Base-by-base conservation (phyloP, 2,329 filamentous ascomycete species). In the Monilinia vaccinii-corymbosi region DNA sequence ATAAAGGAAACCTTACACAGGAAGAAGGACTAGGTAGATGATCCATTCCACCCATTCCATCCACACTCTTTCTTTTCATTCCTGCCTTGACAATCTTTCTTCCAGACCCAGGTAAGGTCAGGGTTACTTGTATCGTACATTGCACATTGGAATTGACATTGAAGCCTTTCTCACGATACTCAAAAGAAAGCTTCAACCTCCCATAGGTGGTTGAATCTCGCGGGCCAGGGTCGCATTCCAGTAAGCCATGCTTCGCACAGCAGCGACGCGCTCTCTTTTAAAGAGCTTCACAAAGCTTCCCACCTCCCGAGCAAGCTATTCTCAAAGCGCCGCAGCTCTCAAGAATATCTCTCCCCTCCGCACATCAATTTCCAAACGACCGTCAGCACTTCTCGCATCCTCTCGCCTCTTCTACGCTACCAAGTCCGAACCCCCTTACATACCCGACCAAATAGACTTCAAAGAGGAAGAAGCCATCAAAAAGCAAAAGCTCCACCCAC, bases 401-500 rank as follows among this genome's bases (percentile, higher is more conserved):
- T 48, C 77, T 49, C 73, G 80, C 48, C 74, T 80, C 66, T 79
- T 78, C 64, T 76, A 78, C 71, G 72, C 75, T 10, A 71, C 68
- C 18, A 69, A 69, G 53, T 58, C 64, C 10, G 62, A 61, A 16
- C 63, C 66, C n/a, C 68, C 65, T 66, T 63, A 68, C 71, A 6
- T 55, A 11, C 51, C 51, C 13, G 66, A 72, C 71, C 67, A 72
- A 44, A 80, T 82, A 58, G 79, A 88, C 65, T 74, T 71, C 46
- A 76, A 86, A 64, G 74, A 75, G 34, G 86, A 89, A 71, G 77
- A 78, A 50, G 75, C 79, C 64, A 67, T 83, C 10, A 78, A 73
- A 14, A 67, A 84, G 51, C 70, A 82, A 70, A 80, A 80, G 68
- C 74, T 91, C n/a, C 70, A 81, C 60, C 69, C 81, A 3, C 73